A percentile compares a stretch with the other conserved stretches of the same genome.
These are phyloP conservation scores for Coemansia sp. DNA, from an alignment of 192 early-diverging fungal genomes.

Conservation along the genomic window DNA sequence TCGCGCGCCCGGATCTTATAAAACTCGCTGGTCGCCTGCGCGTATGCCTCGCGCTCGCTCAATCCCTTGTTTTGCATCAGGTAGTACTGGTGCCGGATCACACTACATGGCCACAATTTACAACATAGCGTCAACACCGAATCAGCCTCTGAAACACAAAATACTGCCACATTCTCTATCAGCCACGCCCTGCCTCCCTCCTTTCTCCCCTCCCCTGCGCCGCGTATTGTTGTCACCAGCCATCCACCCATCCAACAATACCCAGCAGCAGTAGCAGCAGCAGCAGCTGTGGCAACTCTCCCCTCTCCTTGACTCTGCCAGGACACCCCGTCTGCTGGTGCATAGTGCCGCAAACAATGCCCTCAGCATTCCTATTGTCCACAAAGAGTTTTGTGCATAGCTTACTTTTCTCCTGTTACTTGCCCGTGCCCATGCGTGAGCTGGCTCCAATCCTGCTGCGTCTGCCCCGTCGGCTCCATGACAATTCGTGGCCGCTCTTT, in stretches of 20 bases:
- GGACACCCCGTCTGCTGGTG: constrained; percentile 4
- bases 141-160: constrained; percentile 1
- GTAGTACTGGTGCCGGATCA: constrained; percentile 78
- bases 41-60: constrained; percentile 77
- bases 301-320: constrained; percentile 10
- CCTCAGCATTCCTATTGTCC: not conserved
- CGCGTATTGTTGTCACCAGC: not conserved
- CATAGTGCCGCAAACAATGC: not conserved
- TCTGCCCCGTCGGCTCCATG: constrained; percentile 63
- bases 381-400: constrained; percentile 5
- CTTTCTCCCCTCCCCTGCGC: not conserved
- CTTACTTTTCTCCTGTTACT: constrained; percentile 86
- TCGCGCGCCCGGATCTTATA: constrained; percentile 75
- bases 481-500: constrained; percentile 67
- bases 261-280: not conserved
- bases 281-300: not conserved
- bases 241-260: not conserved
- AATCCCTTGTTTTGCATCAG: constrained; percentile 65
- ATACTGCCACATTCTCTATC: not conserved
- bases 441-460: constrained; percentile 52
- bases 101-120: constrained; percentile 53
- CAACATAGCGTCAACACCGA: not conserved
- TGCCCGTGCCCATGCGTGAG: constrained; percentile 54
- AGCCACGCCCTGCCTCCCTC: constrained; percentile 1
- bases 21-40: constrained; percentile 74